phyloP scores from a whole-genome alignment of 257 asterid species.

The Orobanche coerulescens region DNA sequence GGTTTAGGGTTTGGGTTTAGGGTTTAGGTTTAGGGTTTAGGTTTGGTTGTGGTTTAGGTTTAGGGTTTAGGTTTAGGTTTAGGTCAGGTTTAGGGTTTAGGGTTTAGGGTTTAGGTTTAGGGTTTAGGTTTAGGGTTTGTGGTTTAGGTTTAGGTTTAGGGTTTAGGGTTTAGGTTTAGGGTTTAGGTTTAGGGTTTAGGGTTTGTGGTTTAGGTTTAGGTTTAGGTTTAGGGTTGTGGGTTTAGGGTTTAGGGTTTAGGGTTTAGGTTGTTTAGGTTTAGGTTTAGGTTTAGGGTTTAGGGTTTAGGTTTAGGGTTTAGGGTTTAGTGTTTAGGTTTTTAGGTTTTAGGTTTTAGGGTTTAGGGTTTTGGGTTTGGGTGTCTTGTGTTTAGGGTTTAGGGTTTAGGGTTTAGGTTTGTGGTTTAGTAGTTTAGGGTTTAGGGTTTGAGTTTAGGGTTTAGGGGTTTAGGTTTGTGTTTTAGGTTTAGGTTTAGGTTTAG shows the following conservation, averaged over 20 bases:
- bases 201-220: conserved; percentile 11
- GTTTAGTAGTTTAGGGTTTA: conserved; percentile 25
- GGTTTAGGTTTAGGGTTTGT: conserved; percentile 11
- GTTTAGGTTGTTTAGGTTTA: conserved; percentile 20
- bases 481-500: conserved; percentile 25
- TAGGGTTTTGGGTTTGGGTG: conserved; percentile 25
- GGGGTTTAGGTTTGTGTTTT: conserved; percentile 26
- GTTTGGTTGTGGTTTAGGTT: conserved; percentile 19
- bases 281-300: conserved; percentile 21
- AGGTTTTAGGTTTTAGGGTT: conserved; percentile 22
- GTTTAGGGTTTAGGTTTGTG: conserved; percentile 21
- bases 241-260: conserved; percentile 22
- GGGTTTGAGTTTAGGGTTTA: conserved; percentile 26
- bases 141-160: conserved; percentile 17
- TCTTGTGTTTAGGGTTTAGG: conserved; percentile 1
- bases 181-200: conserved; percentile 10
- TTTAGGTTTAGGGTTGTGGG: conserved; percentile 12
- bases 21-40: too few relatives aligned
- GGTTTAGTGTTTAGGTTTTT: conserved; percentile 17
- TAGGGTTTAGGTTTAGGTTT: conserved; percentile 19
- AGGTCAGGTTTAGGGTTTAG: conserved; percentile 21
- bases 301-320: conserved; percentile 8
- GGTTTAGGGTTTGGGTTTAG: too few relatives aligned
- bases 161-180: neutral
- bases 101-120: conserved; percentile 24